Conservation (phyloP, 768 basidiomycete species). For the Boletus reticuloceps region DNA sequence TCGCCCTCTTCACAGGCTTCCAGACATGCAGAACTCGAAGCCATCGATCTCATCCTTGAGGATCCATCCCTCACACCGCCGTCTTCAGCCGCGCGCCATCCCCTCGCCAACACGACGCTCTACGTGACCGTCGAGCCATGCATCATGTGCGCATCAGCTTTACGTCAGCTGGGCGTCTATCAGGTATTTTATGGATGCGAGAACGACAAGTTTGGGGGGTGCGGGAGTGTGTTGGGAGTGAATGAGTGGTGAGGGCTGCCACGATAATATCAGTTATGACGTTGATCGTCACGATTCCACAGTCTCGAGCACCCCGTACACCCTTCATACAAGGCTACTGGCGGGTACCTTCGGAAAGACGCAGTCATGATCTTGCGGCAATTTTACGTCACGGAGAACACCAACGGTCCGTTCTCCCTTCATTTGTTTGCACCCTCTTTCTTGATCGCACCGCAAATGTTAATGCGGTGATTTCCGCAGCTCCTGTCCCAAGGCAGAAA, state of each 20-base stretch:
- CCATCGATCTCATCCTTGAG: conserved; percentile 83
- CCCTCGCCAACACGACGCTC: conserved; percentile 75
- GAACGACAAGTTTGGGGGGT: conserved; percentile 96
- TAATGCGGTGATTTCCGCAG: conserved; percentile 40
- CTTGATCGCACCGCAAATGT: conserved; percentile 3
- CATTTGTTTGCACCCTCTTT: background rate
- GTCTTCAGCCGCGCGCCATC: conserved; percentile 41
- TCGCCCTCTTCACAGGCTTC: conserved; percentile 62
- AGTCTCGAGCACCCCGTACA: conserved; percentile 75
- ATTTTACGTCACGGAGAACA: conserved; percentile 93
- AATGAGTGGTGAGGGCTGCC: conserved; percentile 58
- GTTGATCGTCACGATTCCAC: conserved; percentile 6
- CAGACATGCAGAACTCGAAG: conserved; percentile 95
- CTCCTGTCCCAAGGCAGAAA: conserved; percentile 89
- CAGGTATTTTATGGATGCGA: conserved; percentile 91
- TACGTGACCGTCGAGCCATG: conserved; percentile 99
- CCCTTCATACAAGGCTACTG: conserved; percentile 68
- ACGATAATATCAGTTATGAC: background rate
- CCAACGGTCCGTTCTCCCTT: conserved; percentile 61
- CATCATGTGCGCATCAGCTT: conserved; percentile 97
- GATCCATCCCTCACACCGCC: conserved; percentile 56
- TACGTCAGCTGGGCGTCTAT: conserved; percentile 89
- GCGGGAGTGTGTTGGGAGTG: conserved; percentile 90
- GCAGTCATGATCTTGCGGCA: conserved; percentile 83
- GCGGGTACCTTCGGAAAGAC: conserved; percentile 77